These are phyloP conservation scores for Zychaea mexicana DNA, from an alignment of 371 early-diverging fungal species.

Conservation along the genomic window DNA sequence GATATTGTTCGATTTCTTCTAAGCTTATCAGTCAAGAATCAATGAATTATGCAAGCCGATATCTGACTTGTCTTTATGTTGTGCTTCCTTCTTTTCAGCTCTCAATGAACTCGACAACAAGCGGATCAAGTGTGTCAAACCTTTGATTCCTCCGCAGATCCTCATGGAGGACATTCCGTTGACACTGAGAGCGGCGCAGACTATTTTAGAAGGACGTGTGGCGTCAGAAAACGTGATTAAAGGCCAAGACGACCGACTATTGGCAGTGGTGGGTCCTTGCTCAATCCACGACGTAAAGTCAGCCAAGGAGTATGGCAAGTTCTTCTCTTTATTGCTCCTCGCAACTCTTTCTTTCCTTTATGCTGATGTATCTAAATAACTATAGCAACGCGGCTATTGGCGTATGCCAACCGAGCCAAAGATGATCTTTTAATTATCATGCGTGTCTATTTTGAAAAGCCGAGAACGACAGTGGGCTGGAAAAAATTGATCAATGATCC, in stretches of 20 bases:
- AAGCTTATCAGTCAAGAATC: no score
- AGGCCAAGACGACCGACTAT: conserved; percentile 78
- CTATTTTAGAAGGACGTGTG: conserved; percentile 49
- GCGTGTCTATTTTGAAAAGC: conserved; percentile 96
- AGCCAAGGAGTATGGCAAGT: conserved; percentile 82
- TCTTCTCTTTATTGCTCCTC: not conserved
- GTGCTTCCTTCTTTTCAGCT: conserved; percentile 51
- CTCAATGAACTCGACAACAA: conserved; percentile 93
- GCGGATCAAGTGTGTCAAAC: conserved; percentile 86
- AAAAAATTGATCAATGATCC: conserved; percentile 89
- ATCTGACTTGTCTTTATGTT: no score
- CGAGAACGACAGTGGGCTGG: conserved; percentile 94
- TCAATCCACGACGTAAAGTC: conserved; percentile 91
- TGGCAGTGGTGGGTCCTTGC: conserved; percentile 86
- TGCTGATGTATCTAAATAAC: not conserved
- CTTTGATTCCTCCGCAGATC: conserved; percentile 94
- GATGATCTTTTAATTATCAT: conserved; percentile 84
- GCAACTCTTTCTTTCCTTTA: not conserved
- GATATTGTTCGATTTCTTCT: not conserved
- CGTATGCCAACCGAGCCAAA: conserved; percentile 56
- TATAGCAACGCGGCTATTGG: conserved; percentile 50
- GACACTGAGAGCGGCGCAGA: conserved; percentile 51
- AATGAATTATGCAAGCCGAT: no score
- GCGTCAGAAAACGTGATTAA: conserved; percentile 73
- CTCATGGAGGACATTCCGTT: conserved; percentile 90